Evolutionary conservation across 352 stramenopile species (phyloP), one percentile per base, ranked within the genome.

Genomic region (Plasmopara muralis): DNA sequence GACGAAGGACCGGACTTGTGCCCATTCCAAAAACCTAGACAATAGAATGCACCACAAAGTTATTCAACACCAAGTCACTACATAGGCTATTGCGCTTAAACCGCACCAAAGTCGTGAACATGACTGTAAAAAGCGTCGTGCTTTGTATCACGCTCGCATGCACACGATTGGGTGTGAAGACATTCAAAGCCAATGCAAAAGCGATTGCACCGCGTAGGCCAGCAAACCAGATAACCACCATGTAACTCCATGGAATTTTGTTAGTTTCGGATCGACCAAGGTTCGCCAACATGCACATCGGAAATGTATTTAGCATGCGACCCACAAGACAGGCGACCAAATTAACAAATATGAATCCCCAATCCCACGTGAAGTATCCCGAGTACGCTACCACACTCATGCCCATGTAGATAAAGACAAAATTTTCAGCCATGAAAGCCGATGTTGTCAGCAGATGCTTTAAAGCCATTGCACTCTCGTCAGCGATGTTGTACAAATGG

Each of bases 171-270:
- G 71, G 66, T 5, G 77, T 81, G 43, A 64, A 84, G 6, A 89
- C 77, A 43, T 89, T 89, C 15, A 89, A 53, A 35, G 77, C 79
- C 9, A 93, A 77, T 12, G 87, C 86, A 60, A 96, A 98, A 12
- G 89, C 87, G 20, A 98, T 93, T 16, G 92, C 90, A n/a, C 92
- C 92, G 37, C 92, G 83, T 31, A 98, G 68, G 1, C 92, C 92
- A 34, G 86, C 83, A 62, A 97, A 97, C 85, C 86, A 97, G 50
- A 97, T 87, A 9, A 89, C 78, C n/a, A 86, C 74, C 78, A 89
- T 89, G 61, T 85, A 72, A 48, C 75, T 87, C 59, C 62, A 79
- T 28, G 74, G 76, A 55, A 89, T 89, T 62, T 84, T 76, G 57
- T 88, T 70, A 45, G 55, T 46, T 63, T 74, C 66, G 2, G 68